Evolutionary conservation across 805 yeast genomes (phyloP).

Genomic region (Pichia insulana): DNA sequence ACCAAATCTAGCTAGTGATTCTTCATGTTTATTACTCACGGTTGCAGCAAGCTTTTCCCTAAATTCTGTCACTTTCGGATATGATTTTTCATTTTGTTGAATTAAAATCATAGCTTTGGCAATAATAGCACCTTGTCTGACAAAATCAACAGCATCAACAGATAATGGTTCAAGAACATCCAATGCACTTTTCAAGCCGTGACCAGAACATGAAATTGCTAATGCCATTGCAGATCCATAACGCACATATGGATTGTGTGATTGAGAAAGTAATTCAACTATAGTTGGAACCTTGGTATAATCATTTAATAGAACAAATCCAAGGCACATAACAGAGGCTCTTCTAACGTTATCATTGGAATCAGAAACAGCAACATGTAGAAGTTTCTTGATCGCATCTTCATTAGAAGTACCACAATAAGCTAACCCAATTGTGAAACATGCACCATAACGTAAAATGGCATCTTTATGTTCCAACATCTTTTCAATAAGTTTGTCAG

Average conservation of each 20-base stretch:
- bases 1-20: conserved; percentile 95
- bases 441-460: conserved; percentile 90
- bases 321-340: conserved; percentile 86
- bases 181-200: conserved; percentile 78
- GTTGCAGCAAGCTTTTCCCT: conserved; percentile 67
- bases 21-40: conserved; percentile 85
- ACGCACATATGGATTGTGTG: conserved; percentile 96
- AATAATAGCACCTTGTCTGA: conserved; percentile 94
- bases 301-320: conserved; percentile 84
- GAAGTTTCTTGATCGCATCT: conserved; percentile 71
- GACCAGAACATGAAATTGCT: conserved; percentile 96
- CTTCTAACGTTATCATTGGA: conserved; percentile 95
- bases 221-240: conserved; percentile 97
- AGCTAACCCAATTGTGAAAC: conserved; percentile 87
- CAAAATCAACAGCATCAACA: conserved; percentile 92
- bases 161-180: conserved; percentile 89
- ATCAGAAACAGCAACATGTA: conserved; percentile 94
- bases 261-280: conserved; percentile 84
- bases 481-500: conserved; percentile 58
- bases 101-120: conserved; percentile 87
- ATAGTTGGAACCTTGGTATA: conserved; percentile 91
- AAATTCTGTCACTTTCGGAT: conserved; percentile 71
- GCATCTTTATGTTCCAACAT: conserved; percentile 71
- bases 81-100: conserved; percentile 74
- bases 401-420: conserved; percentile 95